Conservation (phyloP, 257 asterid genomes). For the Gardenia jasminoides region DNA sequence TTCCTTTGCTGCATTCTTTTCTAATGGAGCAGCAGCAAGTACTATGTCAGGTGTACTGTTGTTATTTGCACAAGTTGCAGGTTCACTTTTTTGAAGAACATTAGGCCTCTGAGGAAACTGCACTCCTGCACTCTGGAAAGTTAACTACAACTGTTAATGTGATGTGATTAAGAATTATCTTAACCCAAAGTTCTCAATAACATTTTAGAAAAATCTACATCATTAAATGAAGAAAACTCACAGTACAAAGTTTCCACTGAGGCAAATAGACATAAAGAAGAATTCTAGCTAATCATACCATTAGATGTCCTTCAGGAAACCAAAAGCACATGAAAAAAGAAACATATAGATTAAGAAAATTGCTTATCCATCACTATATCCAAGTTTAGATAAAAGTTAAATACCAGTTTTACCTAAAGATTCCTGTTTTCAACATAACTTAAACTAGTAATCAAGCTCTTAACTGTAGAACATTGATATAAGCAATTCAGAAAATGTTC, state of each 20-base stretch:
- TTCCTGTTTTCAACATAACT: too few species aligned
- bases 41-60: slow-evolving; percentile 38
- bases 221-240: not conserved
- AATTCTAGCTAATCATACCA: not conserved
- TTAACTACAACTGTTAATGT: not conserved
- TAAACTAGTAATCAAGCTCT: not conserved
- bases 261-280: not conserved
- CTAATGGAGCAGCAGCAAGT: slow-evolving; percentile 42
- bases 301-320: not conserved
- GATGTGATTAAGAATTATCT: not conserved
- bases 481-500: too few species aligned
- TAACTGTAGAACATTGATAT: not conserved
- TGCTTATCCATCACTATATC: not conserved
- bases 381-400: not conserved
- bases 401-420: too few species aligned
- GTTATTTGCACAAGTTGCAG: slow-evolving; percentile 36
- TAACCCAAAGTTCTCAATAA: not conserved
- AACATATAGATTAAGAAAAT: too few species aligned
- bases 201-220: not conserved
- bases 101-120: slow-evolving; percentile 73
- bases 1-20: slow-evolving; percentile 39
- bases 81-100: slow-evolving; percentile 42
- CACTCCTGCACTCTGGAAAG: slow-evolving; percentile 85
- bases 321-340: too few species aligned
- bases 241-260: not conserved